Evolutionary conservation across 345 rosid species (phyloP), one percentile per base, ranked within the genome.

Genomic region (Brassica cretica): DNA sequence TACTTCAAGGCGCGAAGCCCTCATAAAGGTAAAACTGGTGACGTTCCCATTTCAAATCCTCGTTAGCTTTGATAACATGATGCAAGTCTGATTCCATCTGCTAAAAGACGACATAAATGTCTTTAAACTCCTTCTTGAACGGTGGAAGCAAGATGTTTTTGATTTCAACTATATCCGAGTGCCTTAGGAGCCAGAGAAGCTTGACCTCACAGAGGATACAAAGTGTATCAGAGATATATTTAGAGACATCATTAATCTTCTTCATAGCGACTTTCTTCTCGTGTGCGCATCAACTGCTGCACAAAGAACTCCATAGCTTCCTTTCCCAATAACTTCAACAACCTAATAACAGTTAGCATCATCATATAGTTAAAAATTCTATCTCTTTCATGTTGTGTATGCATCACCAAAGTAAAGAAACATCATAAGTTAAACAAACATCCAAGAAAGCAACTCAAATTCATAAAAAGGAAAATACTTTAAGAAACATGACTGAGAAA

Each of bases 81-180:
- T 95, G 99, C 29, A 95, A 92, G 79, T 95, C 98, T 21, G 99
- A 95, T 81, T 95, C 97, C 98, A 91, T 93, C 35, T 93, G 96
- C 92, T 95, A 97, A 87, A 93, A 94, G 29, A 27, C 93, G 51
- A 94, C 93, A 87, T 79, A 92, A 27, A 94, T 93, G 78, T 95
- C 99, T 82, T 78, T 91, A 78, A 95, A 95, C 80, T 95, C 98
- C 82, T 96, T 84, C 79, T 91, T 93, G 0, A 98, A 93, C 21
- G 96, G 96, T 7, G 97, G 96, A 73, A 95, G 75, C 98, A 91
- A 93, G 56, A 93, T 89, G 78, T 94, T 87, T 84, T 91, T 95
- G 61, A 93, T 91, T 66, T 93, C 97, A 41, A 93, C 96, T n/a
- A 93, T 90, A 85, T 95, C 96, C 11, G 98, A 97, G 65, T 95